Evolutionary conservation across 768 basidiomycete species (phyloP).

Genomic region (Phylloporus scabripes): DNA sequence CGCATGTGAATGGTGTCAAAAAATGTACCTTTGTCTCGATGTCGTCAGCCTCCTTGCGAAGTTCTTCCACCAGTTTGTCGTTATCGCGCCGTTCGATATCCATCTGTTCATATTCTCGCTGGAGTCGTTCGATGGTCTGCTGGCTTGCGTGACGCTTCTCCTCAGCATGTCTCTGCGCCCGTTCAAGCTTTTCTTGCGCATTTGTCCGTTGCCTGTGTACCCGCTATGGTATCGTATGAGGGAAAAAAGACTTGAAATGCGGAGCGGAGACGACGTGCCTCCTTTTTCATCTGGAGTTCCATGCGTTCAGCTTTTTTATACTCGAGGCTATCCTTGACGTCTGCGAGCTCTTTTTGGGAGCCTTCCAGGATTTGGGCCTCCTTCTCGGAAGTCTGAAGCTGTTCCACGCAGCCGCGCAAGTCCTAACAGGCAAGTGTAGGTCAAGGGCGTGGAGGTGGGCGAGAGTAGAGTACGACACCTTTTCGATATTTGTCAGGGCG

Average conservation of each 20-base stretch:
- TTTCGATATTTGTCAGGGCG: constrained; percentile 67
- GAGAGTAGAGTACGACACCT: constrained; percentile 38
- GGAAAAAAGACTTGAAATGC: background rate
- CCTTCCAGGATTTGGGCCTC: constrained; percentile 59
- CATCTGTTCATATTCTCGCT: constrained; percentile 78
- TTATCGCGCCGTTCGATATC: constrained; percentile 69
- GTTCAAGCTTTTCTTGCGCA: constrained; percentile 76
- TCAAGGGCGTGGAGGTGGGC: background rate
- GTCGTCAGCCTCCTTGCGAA: constrained; percentile 62
- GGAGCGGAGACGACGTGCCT: constrained; percentile 40
- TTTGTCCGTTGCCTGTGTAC: constrained; percentile 75
- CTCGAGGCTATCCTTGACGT: constrained; percentile 63
- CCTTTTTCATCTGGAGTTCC: constrained; percentile 60
- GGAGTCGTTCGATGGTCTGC: constrained; percentile 67
- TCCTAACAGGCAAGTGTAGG: constrained; percentile 41
- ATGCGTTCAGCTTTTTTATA: constrained; percentile 71
- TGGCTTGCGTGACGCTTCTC: constrained; percentile 74
- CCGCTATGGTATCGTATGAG: constrained; percentile 43
- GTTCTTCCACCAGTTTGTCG: constrained; percentile 72
- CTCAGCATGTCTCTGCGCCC: constrained; percentile 72
- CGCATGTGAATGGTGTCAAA: background rate
- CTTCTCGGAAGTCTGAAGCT: constrained; percentile 68
- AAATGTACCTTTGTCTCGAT: constrained; percentile 55
- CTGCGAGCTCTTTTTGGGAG: constrained; percentile 61
- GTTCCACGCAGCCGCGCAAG: constrained; percentile 64